Evolutionary conservation across 2,329 filamentous ascomycete species (phyloP).

Genomic region (Leptographium lundbergii): DNA sequence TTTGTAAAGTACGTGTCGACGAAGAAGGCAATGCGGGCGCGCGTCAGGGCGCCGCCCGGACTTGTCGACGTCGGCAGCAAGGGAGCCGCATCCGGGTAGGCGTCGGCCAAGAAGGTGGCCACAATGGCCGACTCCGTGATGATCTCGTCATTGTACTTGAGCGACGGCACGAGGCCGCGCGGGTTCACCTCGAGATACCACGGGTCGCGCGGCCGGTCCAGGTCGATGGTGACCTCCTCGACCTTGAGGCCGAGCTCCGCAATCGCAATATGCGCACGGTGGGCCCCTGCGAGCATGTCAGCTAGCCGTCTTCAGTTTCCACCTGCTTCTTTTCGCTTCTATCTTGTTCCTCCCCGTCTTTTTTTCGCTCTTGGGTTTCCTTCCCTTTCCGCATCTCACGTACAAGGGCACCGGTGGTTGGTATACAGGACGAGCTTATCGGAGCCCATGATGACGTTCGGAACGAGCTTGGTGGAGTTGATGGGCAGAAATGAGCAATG

Average conservation of each 20-base stretch:
- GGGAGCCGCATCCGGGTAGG: constrained; percentile 38
- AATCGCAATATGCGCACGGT: constrained; percentile 62
- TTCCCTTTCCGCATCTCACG: background rate
- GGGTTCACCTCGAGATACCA: constrained; percentile 72
- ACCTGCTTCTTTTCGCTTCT: background rate
- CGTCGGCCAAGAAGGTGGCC: constrained; percentile 57
- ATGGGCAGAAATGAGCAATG: background rate
- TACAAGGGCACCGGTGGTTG: constrained; percentile 14
- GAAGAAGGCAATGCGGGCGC: constrained; percentile 61
- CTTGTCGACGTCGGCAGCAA: constrained; percentile 45
- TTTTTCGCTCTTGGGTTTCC: background rate
- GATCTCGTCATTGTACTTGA: constrained; percentile 54
- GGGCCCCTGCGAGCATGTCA: constrained; percentile 36
- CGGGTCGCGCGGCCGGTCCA: constrained; percentile 51
- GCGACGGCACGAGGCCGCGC: constrained; percentile 60
- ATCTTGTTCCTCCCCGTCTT: background rate
- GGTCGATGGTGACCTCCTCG: constrained; percentile 62
- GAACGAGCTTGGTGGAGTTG: background rate
- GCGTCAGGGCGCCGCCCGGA: constrained; percentile 41
- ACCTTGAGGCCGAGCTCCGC: constrained; percentile 52
- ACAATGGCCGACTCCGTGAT: constrained; percentile 64
- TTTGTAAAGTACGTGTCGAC: constrained; percentile 20
- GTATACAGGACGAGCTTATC: constrained; percentile 13
- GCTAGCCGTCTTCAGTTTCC: background rate
- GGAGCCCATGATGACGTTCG: background rate